These are phyloP conservation scores for Cyclostephanos tholiformis DNA, from an alignment of 108 stramenopile species.

Conservation along the genomic window DNA sequence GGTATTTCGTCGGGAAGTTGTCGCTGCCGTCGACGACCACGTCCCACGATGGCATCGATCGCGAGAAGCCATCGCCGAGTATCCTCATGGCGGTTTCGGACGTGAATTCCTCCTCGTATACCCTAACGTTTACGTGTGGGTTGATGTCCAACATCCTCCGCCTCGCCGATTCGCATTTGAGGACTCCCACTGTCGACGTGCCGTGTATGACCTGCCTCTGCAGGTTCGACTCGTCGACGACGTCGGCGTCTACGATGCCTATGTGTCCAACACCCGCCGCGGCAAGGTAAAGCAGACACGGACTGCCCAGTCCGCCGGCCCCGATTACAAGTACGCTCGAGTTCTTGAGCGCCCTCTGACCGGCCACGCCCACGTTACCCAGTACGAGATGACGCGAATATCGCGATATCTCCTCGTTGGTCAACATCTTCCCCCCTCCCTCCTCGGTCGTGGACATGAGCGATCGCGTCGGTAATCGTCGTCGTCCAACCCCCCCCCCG, in stretches of 20 bases:
- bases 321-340: conserved; percentile 88
- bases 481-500: not conserved
- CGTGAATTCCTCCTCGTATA: conserved; percentile 80
- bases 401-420: conserved; percentile 78
- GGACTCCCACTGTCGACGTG: conserved; percentile 71
- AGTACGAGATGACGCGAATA: conserved; percentile 94
- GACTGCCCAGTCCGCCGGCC: conserved; percentile 95
- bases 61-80: conserved; percentile 60
- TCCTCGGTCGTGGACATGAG: no score
- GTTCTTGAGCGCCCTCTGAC: conserved; percentile 75
- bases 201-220: conserved; percentile 96
- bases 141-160: conserved; percentile 81
- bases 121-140: conserved; percentile 72
- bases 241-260: conserved; percentile 93
- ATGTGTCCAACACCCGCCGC: conserved; percentile 92
- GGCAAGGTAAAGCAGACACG: conserved; percentile 92
- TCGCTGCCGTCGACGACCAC: conserved; percentile 94
- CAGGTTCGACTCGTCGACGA: conserved; percentile 92
- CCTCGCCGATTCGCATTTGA: conserved; percentile 85
- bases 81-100: conserved; percentile 73
- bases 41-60: conserved; percentile 55
- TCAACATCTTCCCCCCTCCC: conserved; percentile 3
- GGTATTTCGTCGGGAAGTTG: conserved; percentile 96
- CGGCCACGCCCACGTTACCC: conserved; percentile 76
- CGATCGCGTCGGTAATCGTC: not conserved